Conservation (phyloP, 2,329 filamentous ascomycete genomes). For the Annulohypoxylon truncatum region DNA sequence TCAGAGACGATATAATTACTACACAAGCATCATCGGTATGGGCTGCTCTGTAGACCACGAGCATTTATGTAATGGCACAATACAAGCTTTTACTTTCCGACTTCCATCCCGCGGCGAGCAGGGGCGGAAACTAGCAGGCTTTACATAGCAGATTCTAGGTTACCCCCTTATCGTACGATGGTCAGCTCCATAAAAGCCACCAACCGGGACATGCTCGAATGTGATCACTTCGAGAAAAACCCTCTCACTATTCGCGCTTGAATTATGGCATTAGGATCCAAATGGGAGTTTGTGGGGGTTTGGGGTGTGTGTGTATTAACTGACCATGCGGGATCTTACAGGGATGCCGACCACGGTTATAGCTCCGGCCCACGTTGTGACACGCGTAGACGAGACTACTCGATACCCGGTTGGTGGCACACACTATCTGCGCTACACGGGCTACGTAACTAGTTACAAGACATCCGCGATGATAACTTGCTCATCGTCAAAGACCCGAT, state of each 20-base stretch:
- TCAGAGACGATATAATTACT: background rate
- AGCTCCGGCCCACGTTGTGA: constrained; percentile 18
- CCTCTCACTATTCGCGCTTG: background rate
- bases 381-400: constrained; percentile 13
- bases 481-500: constrained; percentile 16
- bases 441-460: constrained; percentile 2
- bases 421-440: background rate
- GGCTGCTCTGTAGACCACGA: background rate
- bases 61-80: constrained; percentile 28
- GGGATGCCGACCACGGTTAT: constrained; percentile 21
- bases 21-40: background rate
- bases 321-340: constrained; percentile 11
- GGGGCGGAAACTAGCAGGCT: constrained; percentile 10
- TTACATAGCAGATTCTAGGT: constrained; percentile 10
- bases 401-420: constrained; percentile 13
- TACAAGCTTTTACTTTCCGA: background rate
- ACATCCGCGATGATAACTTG: constrained; percentile 30
- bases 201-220: constrained; percentile 27
- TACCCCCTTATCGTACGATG: constrained; percentile 20
- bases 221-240: constrained; percentile 3
- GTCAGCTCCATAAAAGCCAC: constrained; percentile 9
- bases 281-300: background rate
- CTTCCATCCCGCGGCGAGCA: constrained; percentile 2
- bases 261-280: background rate
- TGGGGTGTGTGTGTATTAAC: constrained; percentile 27